These are phyloP conservation scores for Chaetoscypha palmicola DNA, from an alignment of 2,329 filamentous ascomycete species.

Conservation along the genomic window DNA sequence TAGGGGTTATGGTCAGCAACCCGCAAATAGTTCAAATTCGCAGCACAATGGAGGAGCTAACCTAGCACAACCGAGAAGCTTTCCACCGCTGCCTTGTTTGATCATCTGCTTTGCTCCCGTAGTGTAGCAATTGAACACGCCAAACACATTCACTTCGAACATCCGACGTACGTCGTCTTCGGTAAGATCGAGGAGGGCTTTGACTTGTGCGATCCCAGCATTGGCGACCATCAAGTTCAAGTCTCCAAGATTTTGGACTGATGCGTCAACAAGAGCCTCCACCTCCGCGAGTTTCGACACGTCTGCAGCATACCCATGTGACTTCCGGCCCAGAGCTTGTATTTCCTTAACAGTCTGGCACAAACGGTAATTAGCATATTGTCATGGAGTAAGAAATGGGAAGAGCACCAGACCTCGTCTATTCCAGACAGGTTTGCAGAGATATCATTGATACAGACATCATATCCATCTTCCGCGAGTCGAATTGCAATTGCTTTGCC, in stretches of 20 bases:
- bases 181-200: constrained; percentile 22
- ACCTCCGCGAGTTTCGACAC: constrained; percentile 37
- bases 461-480: constrained; percentile 58
- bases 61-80: constrained; percentile 28
- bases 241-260: constrained; percentile 23
- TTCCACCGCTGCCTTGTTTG: constrained; percentile 42
- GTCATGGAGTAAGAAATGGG: too few species aligned
- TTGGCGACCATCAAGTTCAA: constrained; percentile 30
- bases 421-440: constrained; percentile 43
- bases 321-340: constrained; percentile 41
- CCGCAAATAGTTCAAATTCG: too few species aligned
- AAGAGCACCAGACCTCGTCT: constrained; percentile 45
- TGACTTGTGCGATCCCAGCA: constrained; percentile 28
- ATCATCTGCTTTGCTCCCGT: constrained; percentile 60
- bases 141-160: constrained; percentile 59
- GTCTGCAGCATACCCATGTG: constrained; percentile 51
- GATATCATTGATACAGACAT: constrained; percentile 59
- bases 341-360: constrained; percentile 45
- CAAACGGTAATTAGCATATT: too few species aligned
- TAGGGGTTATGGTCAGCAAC: too few species aligned
- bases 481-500: constrained; percentile 57
- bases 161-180: constrained; percentile 37
- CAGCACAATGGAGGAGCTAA: constrained; percentile 10
- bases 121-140: constrained; percentile 58
- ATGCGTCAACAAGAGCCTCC: constrained; percentile 23